A percentile compares a stretch with the other conserved stretches of the same genome.
Conservation (phyloP, 805 yeast species). For the Scheffersomyces amazonensis region DNA sequence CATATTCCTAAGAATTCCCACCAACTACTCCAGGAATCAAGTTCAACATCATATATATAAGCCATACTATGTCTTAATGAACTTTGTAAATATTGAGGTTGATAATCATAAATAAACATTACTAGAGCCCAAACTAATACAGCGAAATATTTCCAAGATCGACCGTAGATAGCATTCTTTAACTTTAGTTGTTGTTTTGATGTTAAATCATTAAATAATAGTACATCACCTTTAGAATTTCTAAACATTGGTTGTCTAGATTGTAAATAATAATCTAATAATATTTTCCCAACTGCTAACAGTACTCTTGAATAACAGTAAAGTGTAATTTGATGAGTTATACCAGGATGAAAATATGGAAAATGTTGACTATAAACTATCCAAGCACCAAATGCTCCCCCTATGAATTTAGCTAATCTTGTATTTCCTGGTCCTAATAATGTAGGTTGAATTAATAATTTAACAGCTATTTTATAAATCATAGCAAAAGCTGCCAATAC, state of each 20-base stretch:
- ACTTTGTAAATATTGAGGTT: slow-evolving; percentile 60
- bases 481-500: slow-evolving; percentile 57
- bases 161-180: slow-evolving; percentile 25
- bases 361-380: slow-evolving; percentile 44
- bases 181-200: slow-evolving; percentile 31
- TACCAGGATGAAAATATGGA: slow-evolving; percentile 42
- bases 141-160: slow-evolving; percentile 58
- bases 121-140: slow-evolving; percentile 70
- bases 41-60: slow-evolving; percentile 62
- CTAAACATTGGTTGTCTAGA: slow-evolving; percentile 32
- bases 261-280: slow-evolving; percentile 37
- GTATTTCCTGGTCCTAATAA: slow-evolving; percentile 30
- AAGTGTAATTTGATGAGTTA: slow-evolving; percentile 71
- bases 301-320: slow-evolving; percentile 70
- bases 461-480: slow-evolving; percentile 42
- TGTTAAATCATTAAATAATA: slow-evolving; percentile 21
- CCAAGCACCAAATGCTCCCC: slow-evolving; percentile 42
- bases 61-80: slow-evolving; percentile 68
- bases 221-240: slow-evolving; percentile 8
- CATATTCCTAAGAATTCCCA: slow-evolving; percentile 43
- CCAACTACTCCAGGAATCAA: slow-evolving; percentile 49
- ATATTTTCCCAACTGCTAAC: slow-evolving; percentile 56
- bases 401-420: slow-evolving; percentile 29
- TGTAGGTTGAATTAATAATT: slow-evolving; percentile 27
- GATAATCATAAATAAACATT: slow-evolving; percentile 65